Conservation (phyloP, 768 basidiomycete species). For the Serpula lacrymans region DNA sequence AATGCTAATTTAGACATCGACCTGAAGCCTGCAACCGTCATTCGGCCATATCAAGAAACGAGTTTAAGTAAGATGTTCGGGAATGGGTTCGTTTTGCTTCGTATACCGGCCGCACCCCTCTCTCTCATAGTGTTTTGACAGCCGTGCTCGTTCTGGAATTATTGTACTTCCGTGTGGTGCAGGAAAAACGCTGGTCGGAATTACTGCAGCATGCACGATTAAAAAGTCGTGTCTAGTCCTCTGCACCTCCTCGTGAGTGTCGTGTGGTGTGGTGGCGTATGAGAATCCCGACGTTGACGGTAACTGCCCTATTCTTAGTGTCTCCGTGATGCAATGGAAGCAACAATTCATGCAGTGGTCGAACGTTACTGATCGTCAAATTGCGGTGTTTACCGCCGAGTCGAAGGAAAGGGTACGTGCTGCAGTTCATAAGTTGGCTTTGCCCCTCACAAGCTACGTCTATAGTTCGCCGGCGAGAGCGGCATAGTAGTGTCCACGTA, state of each 20-base stretch:
- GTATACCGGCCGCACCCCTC: background rate
- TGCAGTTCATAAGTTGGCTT: background rate
- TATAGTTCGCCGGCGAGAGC: constrained; percentile 91
- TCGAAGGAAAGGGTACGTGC: constrained; percentile 86
- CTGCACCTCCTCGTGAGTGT: constrained; percentile 92
- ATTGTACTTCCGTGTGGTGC: constrained; percentile 98
- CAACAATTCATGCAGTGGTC: constrained; percentile 99
- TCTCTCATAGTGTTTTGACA: too few species aligned
- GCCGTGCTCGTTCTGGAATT: constrained; percentile 95
- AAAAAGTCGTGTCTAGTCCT: constrained; percentile 98
- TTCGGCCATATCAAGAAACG: constrained; percentile 98
- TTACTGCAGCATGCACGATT: constrained; percentile 98
- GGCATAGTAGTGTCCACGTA: constrained; percentile 99
- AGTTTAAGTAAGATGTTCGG: constrained; percentile 99
- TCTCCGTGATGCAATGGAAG: constrained; percentile 98
- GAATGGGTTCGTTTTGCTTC: constrained; percentile 66
- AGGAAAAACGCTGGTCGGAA: constrained; percentile 98
- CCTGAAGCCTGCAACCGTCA: constrained; percentile 95
- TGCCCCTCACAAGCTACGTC: constrained; percentile 4
- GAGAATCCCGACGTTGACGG: constrained; percentile 5
- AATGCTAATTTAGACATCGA: constrained; percentile 98
- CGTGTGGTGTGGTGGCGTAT: background rate
- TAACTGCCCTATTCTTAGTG: constrained; percentile 38
- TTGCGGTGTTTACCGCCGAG: constrained; percentile 96
- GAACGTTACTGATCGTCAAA: constrained; percentile 94